Percentiles rank a stretch among this genome's conserved stretches.
phyloP scores from a whole-genome alignment of 495 filamentous ascomycete species.

The Penicillium daleae region DNA sequence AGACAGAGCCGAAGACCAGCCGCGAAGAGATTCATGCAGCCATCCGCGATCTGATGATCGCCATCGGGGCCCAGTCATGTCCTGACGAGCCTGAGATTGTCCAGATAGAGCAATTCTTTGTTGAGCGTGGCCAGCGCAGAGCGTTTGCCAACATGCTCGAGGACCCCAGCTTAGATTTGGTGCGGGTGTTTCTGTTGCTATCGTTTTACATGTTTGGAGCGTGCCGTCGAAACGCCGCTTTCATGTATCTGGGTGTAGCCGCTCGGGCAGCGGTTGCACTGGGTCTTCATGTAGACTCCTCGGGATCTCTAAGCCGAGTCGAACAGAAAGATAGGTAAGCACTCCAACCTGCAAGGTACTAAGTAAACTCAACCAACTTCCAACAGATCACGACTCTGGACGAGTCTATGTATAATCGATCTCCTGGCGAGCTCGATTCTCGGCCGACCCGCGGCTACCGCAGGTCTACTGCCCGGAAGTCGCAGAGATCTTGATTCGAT shows the following conservation, averaged over 20 bases:
- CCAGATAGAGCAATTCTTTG: conserved; percentile 39
- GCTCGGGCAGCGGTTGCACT: conserved; percentile 47
- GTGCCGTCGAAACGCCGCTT: conserved; percentile 52
- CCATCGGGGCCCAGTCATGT: conserved; percentile 48
- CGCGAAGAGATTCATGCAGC: conserved; percentile 33
- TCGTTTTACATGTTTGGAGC: conserved; percentile 54
- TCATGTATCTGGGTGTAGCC: conserved; percentile 54
- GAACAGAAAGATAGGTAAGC: conserved; percentile 32
- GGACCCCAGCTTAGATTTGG: conserved; percentile 46
- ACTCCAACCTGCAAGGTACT: not conserved
- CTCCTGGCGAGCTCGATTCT: conserved; percentile 49
- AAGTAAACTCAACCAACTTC: not conserved
- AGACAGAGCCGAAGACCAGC: conserved; percentile 20
- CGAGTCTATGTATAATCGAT: conserved; percentile 50
- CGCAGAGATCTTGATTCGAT: conserved; percentile 13
- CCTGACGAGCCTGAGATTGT: conserved; percentile 25
- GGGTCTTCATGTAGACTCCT: conserved; percentile 40
- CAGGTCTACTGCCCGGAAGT: conserved; percentile 30
- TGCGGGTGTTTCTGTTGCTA: conserved; percentile 47
- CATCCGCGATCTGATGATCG: conserved; percentile 43
- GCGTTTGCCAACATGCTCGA: conserved; percentile 45
- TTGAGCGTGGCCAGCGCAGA: conserved; percentile 42
- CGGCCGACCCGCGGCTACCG: conserved; percentile 42
- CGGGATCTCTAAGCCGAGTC: conserved; percentile 13
- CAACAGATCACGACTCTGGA: conserved; percentile 42